Evolutionary conservation across 2,329 filamentous ascomycete genomes (phyloP), one percentile per base, ranked within the genome.

Genomic region (Diaporthe eres): DNA sequence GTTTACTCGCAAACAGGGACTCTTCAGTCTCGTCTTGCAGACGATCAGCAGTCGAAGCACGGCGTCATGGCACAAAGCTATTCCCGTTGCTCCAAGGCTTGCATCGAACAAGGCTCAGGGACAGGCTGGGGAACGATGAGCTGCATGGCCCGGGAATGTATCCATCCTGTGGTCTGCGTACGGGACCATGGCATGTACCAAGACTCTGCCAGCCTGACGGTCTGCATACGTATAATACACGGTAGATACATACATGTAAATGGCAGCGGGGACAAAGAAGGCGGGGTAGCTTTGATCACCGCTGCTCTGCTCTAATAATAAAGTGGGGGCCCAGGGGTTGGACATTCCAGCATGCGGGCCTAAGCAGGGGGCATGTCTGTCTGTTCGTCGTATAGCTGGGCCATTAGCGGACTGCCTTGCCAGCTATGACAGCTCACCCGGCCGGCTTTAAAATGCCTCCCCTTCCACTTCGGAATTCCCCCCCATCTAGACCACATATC

Each of bases 251-350:
- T 47, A 25, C 22, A 68, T 4, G 49, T 22, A 34, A 65, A 44
- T 17, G 53, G 53, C 8, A 55, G 25, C 28, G 25, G 53, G 39
- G 22, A 37, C 67, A 75, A 71, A 71, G 61, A 72, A 60, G 57
- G 73, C 67, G 73, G 73, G 73, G 73, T 75, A 75, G 73, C 73
- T 75, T 42, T 63, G 67, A 55, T 53, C 44, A 61, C 55, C 34
- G 53, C 42, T 44, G 53, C 55, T 47, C 39, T 65, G 60, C 60
- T 65, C 60, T 61, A 63, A 47, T 44, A 71, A 58, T 49, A 47
- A 63, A 63, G 44, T 57, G 47, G 65, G 65, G 70, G 65, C 34
- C 57, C 31, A 47, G 53, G 58, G 58, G 57, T 37, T 71, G 71
- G 67, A 49, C 65, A 71, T 71, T 68, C 65, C 65, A 68, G n/a